Evolutionary conservation across 441 rosid species (phyloP).

Genomic region (Croton laevigatus): DNA sequence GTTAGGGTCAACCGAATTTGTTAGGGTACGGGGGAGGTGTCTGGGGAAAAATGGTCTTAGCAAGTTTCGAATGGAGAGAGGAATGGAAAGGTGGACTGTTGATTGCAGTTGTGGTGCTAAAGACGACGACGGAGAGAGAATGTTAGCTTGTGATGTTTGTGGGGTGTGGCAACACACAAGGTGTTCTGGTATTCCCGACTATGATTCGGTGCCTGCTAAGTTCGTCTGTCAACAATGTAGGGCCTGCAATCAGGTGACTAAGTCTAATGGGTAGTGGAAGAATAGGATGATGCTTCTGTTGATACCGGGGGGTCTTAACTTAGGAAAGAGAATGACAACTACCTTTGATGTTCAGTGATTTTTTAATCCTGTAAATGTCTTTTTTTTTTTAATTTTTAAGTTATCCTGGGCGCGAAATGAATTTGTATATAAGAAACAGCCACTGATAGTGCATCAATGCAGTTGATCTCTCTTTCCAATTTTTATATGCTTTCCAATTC

Average conservation of each 20-base stretch:
- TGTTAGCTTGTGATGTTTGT: slow-evolving; percentile 69
- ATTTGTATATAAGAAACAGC: slow-evolving; percentile 10
- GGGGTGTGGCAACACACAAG: slow-evolving; percentile 77
- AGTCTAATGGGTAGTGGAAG: slow-evolving; percentile 21
- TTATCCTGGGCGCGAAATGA: neutral
- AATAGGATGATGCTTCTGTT: neutral
- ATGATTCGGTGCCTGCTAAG: slow-evolving; percentile 51
- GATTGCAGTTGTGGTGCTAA: slow-evolving; percentile 65
- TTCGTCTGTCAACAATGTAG: slow-evolving; percentile 52
- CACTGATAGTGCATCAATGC: slow-evolving; percentile 10
- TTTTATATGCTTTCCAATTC: neutral
- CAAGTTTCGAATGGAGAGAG: slow-evolving; percentile 61
- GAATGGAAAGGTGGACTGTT: slow-evolving; percentile 66
- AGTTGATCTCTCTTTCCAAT: slow-evolving; percentile 11
- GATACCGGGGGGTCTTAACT: neutral
- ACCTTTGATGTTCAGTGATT: slow-evolving; percentile 18
- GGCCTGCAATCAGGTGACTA: slow-evolving; percentile 3
- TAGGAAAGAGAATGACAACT: slow-evolving; percentile 21
- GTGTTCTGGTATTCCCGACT: slow-evolving; percentile 55
- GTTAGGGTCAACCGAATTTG: slow-evolving; percentile 31
- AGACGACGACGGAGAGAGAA: slow-evolving; percentile 74
- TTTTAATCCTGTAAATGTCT: slow-evolving; percentile 20
- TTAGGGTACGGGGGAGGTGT: slow-evolving; percentile 48
- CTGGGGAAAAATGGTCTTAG: slow-evolving; percentile 34
- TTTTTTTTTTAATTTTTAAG: no score